A percentile compares a stretch with the other conserved stretches of the same genome.
Evolutionary conservation across 2,329 filamentous ascomycete genomes (phyloP).

Genomic region (Elsinoe perseae): DNA sequence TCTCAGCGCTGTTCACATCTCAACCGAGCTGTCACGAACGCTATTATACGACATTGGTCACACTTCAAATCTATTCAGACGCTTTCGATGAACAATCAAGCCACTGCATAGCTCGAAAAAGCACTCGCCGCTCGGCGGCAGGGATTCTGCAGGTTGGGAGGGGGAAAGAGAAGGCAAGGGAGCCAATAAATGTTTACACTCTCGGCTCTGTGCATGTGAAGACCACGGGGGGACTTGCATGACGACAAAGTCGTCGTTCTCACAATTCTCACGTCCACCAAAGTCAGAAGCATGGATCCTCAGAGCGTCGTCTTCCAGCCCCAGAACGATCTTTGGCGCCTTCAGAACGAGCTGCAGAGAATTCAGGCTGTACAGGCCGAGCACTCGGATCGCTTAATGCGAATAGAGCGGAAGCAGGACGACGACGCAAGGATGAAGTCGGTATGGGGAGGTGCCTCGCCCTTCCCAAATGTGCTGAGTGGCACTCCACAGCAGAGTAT

Average conservation of each 20-base stretch:
- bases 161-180: not conserved
- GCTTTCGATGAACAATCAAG: not conserved
- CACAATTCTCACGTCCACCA: not conserved
- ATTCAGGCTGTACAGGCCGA: constrained; percentile 54
- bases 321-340: constrained; percentile 54
- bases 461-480: constrained; percentile 77
- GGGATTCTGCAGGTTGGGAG: constrained; percentile 9
- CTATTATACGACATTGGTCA: not conserved
- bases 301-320: constrained; percentile 55
- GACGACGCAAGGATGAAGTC: constrained; percentile 65
- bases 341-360: constrained; percentile 55
- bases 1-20: not conserved
- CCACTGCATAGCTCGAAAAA: not conserved
- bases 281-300: constrained; percentile 48
- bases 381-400: constrained; percentile 53
- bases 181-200: not conserved
- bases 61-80: not conserved
- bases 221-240: not conserved
- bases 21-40: not conserved
- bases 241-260: not conserved
- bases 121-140: constrained; percentile 5
- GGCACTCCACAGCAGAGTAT: constrained; percentile 82
- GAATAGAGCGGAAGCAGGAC: constrained; percentile 54
- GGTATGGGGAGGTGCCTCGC: constrained; percentile 77
- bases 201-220: not conserved